phyloP scores from a whole-genome alignment of 192 early-diverging fungal genomes.

The Rhizophagus sp. region DNA sequence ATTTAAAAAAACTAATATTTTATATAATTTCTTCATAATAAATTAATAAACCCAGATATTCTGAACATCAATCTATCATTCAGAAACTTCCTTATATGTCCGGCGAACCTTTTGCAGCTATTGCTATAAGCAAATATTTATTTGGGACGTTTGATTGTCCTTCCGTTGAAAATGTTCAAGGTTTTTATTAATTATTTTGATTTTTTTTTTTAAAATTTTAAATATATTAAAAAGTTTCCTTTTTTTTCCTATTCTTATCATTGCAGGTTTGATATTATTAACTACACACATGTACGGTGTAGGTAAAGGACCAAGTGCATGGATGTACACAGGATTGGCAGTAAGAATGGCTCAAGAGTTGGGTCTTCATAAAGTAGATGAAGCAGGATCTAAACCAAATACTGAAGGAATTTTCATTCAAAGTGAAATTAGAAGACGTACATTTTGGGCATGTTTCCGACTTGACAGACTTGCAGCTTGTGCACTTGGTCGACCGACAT shows the following conservation, averaged over 20 bases:
- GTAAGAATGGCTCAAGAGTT: slow-evolving; percentile 53
- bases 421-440: slow-evolving; percentile 50
- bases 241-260: background rate
- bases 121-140: slow-evolving; percentile 39
- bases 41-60: slow-evolving; percentile 40
- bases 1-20: background rate
- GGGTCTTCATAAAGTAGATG: slow-evolving; percentile 49
- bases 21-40: background rate
- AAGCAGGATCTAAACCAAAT: background rate
- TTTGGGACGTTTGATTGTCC: slow-evolving; percentile 49
- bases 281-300: slow-evolving; percentile 53
- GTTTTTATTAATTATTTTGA: slow-evolving; percentile 10
- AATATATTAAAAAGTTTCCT: background rate
- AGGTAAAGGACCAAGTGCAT: slow-evolving; percentile 53
- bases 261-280: slow-evolving; percentile 43
- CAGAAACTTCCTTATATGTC: slow-evolving; percentile 50
- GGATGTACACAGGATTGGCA: slow-evolving; percentile 60
- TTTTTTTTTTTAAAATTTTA: background rate
- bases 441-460: slow-evolving; percentile 54
- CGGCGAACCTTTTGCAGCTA: slow-evolving; percentile 56
- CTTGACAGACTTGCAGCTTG: slow-evolving; percentile 50
- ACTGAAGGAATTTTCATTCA: slow-evolving; percentile 43
- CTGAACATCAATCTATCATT: slow-evolving; percentile 45
- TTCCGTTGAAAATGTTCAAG: slow-evolving; percentile 48
- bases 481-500: slow-evolving; percentile 48